Evolutionary conservation across 306 rosid species (phyloP).

Genomic region (Neltuma alba): DNA sequence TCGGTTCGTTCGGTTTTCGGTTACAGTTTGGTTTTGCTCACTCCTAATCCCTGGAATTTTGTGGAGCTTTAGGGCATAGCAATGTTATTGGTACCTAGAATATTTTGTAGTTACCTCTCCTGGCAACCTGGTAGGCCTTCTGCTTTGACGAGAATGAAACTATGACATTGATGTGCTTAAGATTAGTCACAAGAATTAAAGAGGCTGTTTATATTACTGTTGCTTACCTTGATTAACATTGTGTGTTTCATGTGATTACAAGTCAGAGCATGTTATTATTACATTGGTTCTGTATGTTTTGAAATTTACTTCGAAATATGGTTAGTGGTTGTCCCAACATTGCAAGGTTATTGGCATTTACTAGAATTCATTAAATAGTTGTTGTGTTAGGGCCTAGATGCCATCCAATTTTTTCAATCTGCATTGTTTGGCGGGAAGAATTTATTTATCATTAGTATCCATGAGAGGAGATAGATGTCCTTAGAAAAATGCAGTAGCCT

Average conservation of each 20-base stretch:
- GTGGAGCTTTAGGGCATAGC: not conserved
- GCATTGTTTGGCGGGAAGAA: not conserved
- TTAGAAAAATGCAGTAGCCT: too few species aligned
- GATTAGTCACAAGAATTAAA: not conserved
- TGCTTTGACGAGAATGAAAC: not conserved
- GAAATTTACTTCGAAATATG: too few species aligned
- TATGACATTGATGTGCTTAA: not conserved
- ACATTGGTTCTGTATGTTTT: too few species aligned
- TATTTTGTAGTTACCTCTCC: not conserved
- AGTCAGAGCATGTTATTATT: too few species aligned
- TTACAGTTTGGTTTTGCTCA: too few species aligned
- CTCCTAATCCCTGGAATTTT: not conserved
- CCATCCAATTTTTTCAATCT: not conserved
- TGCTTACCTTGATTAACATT: not conserved
- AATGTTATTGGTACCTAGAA: slow-evolving; percentile 6
- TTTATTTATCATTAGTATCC: not conserved
- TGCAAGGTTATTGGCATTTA: too few species aligned
- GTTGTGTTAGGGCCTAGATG: not conserved
- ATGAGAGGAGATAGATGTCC: not conserved
- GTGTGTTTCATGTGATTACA: not conserved
- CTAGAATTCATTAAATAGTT: too few species aligned
- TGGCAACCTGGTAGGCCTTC: not conserved
- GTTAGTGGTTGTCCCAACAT: too few species aligned
- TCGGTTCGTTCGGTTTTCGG: too few species aligned
- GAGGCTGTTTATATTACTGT: not conserved